Evolutionary conservation across 345 rosid species (phyloP).

Genomic region (Eutrema japonicum): DNA sequence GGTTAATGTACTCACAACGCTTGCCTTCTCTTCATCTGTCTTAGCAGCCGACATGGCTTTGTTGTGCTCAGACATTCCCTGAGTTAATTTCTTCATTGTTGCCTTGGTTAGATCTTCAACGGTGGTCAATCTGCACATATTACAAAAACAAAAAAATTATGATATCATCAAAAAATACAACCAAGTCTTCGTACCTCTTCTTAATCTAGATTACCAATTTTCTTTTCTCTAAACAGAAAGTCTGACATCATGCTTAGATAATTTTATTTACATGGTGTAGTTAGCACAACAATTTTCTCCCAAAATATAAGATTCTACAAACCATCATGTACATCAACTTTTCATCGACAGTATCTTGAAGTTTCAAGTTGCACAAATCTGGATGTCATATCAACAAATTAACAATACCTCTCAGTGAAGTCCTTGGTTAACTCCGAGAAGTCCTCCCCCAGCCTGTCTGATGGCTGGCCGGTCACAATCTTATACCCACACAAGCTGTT

Average conservation of each 20-base stretch:
- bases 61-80: conserved; percentile 93
- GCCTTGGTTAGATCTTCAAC: conserved; percentile 94
- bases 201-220: background rate
- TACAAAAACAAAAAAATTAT: background rate
- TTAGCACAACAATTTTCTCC: background rate
- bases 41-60: conserved; percentile 97
- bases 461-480: conserved; percentile 99
- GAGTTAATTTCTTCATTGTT: conserved; percentile 90
- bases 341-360: conserved; percentile 2
- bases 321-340: background rate
- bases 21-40: conserved; percentile 87
- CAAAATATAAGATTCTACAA: conserved; percentile 4
- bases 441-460: conserved; percentile 98
- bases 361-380: conserved; percentile 9
- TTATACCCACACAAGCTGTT: conserved; percentile 96
- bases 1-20: conserved; percentile 60
- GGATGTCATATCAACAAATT: background rate
- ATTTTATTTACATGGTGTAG: conserved; percentile 1
- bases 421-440: conserved; percentile 87
- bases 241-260: background rate
- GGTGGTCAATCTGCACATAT: conserved; percentile 62
- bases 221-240: background rate
- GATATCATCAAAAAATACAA: background rate
- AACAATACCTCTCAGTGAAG: conserved; percentile 76
- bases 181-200: conserved; percentile 11